Base-by-base conservation (phyloP, 805 yeast species). In the Zygotorulaspora danielsina region DNA sequence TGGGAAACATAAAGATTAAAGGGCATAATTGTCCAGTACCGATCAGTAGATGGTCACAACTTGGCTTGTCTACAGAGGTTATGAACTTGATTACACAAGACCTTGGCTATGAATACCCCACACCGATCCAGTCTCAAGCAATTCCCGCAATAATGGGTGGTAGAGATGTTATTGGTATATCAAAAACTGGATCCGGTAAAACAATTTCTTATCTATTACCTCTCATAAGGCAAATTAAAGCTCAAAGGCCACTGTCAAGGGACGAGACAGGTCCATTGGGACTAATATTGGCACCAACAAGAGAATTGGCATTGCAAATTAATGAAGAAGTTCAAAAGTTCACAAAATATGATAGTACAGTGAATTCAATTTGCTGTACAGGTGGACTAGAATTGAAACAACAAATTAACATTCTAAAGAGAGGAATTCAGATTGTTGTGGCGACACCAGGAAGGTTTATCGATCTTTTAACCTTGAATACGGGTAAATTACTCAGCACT, bases 401-500 rank as follows among this genome's bases (percentile, higher is more conserved):
- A 9, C 97, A 90, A 54, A 89, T 90, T 33, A 79, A 87, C 2
- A 84, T 77, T 16, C 57, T 90, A 43, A 86, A 84, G 52, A 75
- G 76, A 41, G 90, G 93, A 0, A 78, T 81, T 10, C 87, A 88
- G 43, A 70, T 93, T 11, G 68, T 90, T 2, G 88, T 93, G 10
- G 95, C 96, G 2, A 93, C 98, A 0, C 98, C 98, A 0, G 98
- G 98, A 1, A 69, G 98, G 44, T 73, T 93, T 49, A 90, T 93
- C 39, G 98, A 93, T 63, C 65, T 93, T 29, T 64, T 93, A 20
- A 78, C 95, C 2, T 81, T 94, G 3, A 90, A 90, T 57, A 65
- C 75, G 26, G 97, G 97, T 0, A 71, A 86, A 36, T 76, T 88
- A 1, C 24, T 70, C 16, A 80, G 78, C 45, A 67, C 93, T 5